phyloP scores from a whole-genome alignment of 345 rosid species.

The Acer campestre region DNA sequence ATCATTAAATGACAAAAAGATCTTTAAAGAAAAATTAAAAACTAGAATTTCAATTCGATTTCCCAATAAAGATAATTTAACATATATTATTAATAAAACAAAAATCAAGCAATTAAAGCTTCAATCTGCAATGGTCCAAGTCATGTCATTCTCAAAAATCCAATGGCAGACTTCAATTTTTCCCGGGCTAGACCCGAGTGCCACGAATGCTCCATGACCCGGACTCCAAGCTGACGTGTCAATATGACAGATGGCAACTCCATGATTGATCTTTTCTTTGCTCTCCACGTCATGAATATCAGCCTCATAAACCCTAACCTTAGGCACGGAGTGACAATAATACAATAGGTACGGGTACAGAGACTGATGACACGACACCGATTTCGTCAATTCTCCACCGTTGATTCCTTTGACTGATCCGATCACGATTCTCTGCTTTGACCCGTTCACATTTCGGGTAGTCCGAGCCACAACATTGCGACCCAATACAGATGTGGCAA shows the following conservation, averaged over 20 bases:
- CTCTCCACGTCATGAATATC: constrained; percentile 46
- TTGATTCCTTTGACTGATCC: constrained; percentile 56
- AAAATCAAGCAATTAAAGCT: not conserved
- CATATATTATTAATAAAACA: not conserved
- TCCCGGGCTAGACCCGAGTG: constrained; percentile 64
- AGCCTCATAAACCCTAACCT: constrained; percentile 66
- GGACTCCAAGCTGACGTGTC: constrained; percentile 78
- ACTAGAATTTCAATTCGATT: not conserved
- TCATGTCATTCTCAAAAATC: constrained; percentile 78
- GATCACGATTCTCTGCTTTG: constrained; percentile 42
- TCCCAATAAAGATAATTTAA: not conserved
- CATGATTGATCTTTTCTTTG: constrained; percentile 46
- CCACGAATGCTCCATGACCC: constrained; percentile 66
- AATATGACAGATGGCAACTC: constrained; percentile 71
- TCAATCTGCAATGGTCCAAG: constrained; percentile 56
- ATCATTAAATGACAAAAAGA: not conserved
- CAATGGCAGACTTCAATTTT: constrained; percentile 76
- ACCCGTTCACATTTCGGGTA: constrained; percentile 50
- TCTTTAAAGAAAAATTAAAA: not conserved
- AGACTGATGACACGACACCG: constrained; percentile 83
- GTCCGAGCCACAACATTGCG: constrained; percentile 39
- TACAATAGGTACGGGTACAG: constrained; percentile 68
- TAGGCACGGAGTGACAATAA: constrained; percentile 80
- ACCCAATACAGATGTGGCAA: constrained; percentile 52
- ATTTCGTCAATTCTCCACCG: constrained; percentile 54